These are phyloP conservation scores for Picochlorum sp. DNA, from an alignment of 139 green algal genomes.

Conservation along the genomic window DNA sequence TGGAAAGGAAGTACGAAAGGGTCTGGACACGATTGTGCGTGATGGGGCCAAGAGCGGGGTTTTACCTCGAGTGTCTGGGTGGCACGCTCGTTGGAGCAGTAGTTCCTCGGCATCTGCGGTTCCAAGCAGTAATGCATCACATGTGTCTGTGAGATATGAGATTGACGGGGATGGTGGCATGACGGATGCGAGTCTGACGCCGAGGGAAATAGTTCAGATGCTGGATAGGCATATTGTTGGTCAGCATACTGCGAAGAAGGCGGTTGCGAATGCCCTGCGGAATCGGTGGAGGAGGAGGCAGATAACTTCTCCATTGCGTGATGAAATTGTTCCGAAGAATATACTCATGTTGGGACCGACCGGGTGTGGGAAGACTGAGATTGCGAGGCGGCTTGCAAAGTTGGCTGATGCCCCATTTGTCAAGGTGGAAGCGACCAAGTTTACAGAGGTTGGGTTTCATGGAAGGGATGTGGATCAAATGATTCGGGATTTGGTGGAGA, in stretches of 20 bases:
- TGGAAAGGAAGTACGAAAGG: too few relatives aligned
- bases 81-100: too few relatives aligned
- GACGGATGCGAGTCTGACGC: slow-evolving; percentile 37
- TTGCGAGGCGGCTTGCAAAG: slow-evolving; percentile 86
- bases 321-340: slow-evolving; percentile 95
- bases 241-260: slow-evolving; percentile 77
- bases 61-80: too few relatives aligned
- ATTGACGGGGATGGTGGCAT: neutral
- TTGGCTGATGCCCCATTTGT: slow-evolving; percentile 91
- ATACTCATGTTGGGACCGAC: slow-evolving; percentile 93
- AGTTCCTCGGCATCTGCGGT: too few relatives aligned
- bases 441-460: slow-evolving; percentile 97
- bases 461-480: slow-evolving; percentile 94
- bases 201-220: slow-evolving; percentile 57
- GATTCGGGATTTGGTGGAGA: slow-evolving; percentile 87
- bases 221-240: slow-evolving; percentile 87
- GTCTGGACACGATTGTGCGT: too few relatives aligned
- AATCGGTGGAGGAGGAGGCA: slow-evolving; percentile 85
- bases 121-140: too few relatives aligned
- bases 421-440: slow-evolving; percentile 96
- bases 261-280: slow-evolving; percentile 86
- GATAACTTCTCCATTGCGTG: slow-evolving; percentile 47
- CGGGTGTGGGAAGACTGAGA: slow-evolving; percentile 94
- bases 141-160: neutral
- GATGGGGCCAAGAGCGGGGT: too few relatives aligned